Evolutionary conservation across 1,139 yeast genomes (phyloP), one percentile per base, ranked within the genome.

Genomic region (Candida frijolesensis): DNA sequence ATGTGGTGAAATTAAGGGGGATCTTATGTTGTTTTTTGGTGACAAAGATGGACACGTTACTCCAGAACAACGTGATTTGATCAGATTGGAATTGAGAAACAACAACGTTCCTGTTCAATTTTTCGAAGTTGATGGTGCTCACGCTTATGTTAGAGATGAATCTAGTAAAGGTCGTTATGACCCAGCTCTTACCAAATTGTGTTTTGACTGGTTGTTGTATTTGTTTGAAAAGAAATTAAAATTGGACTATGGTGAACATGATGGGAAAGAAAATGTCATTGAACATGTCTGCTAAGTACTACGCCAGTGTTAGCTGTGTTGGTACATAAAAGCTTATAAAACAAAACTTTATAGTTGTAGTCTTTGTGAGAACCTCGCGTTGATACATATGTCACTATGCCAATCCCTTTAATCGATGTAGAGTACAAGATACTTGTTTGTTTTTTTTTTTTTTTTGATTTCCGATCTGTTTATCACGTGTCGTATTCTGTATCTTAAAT

Each of bases 1-100:
- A 46, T 74, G 83, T 46, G 67, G 66, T 8, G 85, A 83, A 51
- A 72, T 82, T 56, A 71, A 74, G 45, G 81, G 84, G 9, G 95
- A 88, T 63, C 62, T 84, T 51, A 71, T 86, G 43, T 71, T 86
- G 73, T 84, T 87, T 48, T 87, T 87, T 66, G 96, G 96, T 19
- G 85, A 90, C 46, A 77, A 84, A 62, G 96, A 88, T 62, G 84
- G 85, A 52, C 96, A 88, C 62, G 95, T 88, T 15, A 90, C 95
- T 0, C 83, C 87, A 42, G 87, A 76, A 54, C 96, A 95, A 1
- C 74, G 96, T 55, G 92, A 86, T 62, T 66, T 85, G 60, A 87
- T 88, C 60, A 76, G 96, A 60, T 64, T 74, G 52, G 76, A 79
- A n/a, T 67, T 88, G 61, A 75, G 91, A 57, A 79, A 80, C 46